Evolutionary conservation across 1,284 basidiomycete species (phyloP), one percentile per base, ranked within the genome.

Genomic region (Boletus austroedulis): DNA sequence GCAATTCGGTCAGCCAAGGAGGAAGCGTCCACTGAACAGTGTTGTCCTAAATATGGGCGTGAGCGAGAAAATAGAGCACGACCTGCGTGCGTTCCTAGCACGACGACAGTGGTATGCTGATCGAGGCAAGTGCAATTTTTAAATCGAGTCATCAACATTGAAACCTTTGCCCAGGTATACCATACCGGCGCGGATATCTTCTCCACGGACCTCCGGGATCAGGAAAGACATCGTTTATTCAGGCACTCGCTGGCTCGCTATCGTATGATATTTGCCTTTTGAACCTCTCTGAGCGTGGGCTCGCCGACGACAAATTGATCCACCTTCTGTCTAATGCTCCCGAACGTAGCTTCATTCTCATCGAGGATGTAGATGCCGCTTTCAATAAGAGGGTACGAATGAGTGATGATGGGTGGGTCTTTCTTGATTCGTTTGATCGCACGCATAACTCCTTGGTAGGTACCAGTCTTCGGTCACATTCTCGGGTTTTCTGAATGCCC

Each of bases 281-380:
- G 50, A 99, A 99, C 74, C 83, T 99, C 41, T 96, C 96, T 31
- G 96, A 99, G 76, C 84, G 97, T 55, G 97, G 97, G 0, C 81
- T 99, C 52, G 92, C 94, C 32, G 97, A 99, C 73, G 97, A 99
- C 78, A 98, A 96, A 76, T 81, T 99, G 24, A 95, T 93, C 65
- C 93, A 98, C 70, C 81, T 99, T 2, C 79, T 99, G 31, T 93
- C 95, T 2, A 94, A 98, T 63, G 92, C 90, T 3, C 96, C 97
- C 0, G 95, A 98, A 69, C 83, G 94, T 54, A 92, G 90, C 65
- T 89, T 99, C 65, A 81, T 99, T 41, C 82, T 99, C 26, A 91
- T 99, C 44, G 97, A 99, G 73, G 97, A 99, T 65, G 86, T 99
- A 10, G 97, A 99, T 71, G 95, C 95, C n/a, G 97, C 95, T 0